Base-by-base conservation (phyloP, 306 rosid species). In the Medicago lupulina region DNA sequence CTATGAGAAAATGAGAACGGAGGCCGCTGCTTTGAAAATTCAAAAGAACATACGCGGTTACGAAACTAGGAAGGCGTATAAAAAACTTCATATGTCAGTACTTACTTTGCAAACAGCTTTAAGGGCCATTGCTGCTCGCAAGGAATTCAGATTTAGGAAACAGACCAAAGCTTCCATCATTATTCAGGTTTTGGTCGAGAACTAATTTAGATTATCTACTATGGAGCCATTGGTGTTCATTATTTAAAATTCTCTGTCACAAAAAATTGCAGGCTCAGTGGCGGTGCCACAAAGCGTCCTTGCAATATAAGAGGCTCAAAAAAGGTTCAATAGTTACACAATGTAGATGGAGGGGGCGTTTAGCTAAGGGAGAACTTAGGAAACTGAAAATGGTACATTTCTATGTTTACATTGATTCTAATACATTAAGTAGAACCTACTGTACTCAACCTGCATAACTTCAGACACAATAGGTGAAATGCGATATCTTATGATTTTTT, bases 351-450 rank as follows among this genome's bases (percentile, higher is more conserved):
- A 86, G 99, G 82, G 93, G 97, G 36, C 87, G 86, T 44, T 23
- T 84, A 68, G 96, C 87, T 47, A 89, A 83, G 83, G 82, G 59
- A 82, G 98, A 96, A 80, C 99, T 96, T 70, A 89, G 94, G 83
- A 96, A 92, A 82, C 97, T 90, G 76, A 96, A 90, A 91, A 92
- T 92, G 99, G 99, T 85, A 50, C 58, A 79, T 61, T 76, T 66
- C 46, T 41, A 47, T 79, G 67, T 59, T 72, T 41, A 44, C 31
- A 51, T 50, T 38, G 64, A n/a, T 44, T 79, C 60, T 70, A 73
- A 73, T 40, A 47, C 65, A 31, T 68, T 49, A 49, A 57, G 50
- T 71, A 40, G 76, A 67, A 46, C 44, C 38, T 34, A 34, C 36
- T 34, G 59, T 23, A 14, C 58, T 71, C 34, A 54, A 44, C 75